Evolutionary conservation across 768 basidiomycete species (phyloP), one percentile per base, ranked within the genome.

Genomic region (Suillus alpinus): DNA sequence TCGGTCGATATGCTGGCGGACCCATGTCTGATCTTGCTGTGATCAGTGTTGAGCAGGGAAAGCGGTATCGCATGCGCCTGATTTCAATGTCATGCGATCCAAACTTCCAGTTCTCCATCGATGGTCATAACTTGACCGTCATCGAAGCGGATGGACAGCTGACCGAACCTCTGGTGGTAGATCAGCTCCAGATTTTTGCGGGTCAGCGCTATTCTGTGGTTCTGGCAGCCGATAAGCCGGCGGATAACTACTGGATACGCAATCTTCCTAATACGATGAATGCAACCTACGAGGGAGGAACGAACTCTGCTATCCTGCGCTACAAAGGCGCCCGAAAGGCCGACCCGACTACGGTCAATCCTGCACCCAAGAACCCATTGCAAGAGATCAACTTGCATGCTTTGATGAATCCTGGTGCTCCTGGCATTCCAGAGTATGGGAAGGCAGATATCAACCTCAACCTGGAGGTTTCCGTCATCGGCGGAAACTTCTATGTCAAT

Each of bases 251-350:
- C 70, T 87, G 83, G 82, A 75, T 85, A 34, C 78, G 80, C 18
- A 77, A 79, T 0, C 29, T 69, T 16, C 75, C 79, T 2, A 67
- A 16, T 9, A 16, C 64, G 5, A 50, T 65, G 8, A 66, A 59
- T 20, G 14, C 69, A 2, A 61, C 62, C 8, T 76, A 76, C 49
- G 1, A 58, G 0, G 76, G 73, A 13, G 83, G 83, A n/a, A 62
- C 82, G 26, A 86, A 83, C 68, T 83, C 80, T 14, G 86, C 82
- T 1, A 83, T 85, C 51, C 69, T 85, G 7, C 78, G 81, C 13
- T 86, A 86, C 67, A 58, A 36, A 12, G 81, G 81, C 13, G 82
- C 81, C 1, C 60, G 72, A 2, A 37, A 8, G 13, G 63, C 62
- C 29, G 71, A 83, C 29, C 83, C 84, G 0, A 77, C 73, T 0